A percentile compares a stretch with the other conserved stretches of the same genome.
Conservation (phyloP, 2,329 filamentous ascomycete genomes). For the Colletotrichum theobromicola region DNA sequence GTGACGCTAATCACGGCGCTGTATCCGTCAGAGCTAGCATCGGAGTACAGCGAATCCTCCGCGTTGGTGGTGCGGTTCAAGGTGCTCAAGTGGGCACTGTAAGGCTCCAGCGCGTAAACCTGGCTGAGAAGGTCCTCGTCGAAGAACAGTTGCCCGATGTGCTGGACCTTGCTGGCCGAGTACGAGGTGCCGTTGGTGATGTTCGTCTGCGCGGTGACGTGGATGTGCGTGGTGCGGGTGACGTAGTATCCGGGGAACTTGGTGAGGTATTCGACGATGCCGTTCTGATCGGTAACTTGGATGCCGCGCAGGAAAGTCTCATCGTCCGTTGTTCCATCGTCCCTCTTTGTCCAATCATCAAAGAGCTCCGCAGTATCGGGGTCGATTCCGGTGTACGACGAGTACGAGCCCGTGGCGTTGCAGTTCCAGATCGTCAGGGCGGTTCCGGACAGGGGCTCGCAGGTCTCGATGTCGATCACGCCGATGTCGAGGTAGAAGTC, state of each 20-base stretch:
- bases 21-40: conserved; percentile 43
- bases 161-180: not conserved
- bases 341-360: not conserved
- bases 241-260: conserved; percentile 50
- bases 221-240: conserved; percentile 52
- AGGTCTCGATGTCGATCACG: conserved; percentile 15
- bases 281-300: conserved; percentile 44
- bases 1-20: conserved; percentile 59
- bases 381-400: not conserved
- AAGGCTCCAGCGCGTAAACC: not conserved
- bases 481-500: conserved; percentile 9
- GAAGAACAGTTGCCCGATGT: not conserved
- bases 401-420: conserved; percentile 11
- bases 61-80: conserved; percentile 3
- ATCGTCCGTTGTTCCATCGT: conserved; percentile 24
- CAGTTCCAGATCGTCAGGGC: not conserved
- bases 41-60: conserved; percentile 43
- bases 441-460: conserved; percentile 3
- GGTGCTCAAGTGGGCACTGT: not conserved
- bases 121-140: not conserved
- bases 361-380: not conserved
- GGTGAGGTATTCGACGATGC: conserved; percentile 47
- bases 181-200: conserved; percentile 32
- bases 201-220: conserved; percentile 38
- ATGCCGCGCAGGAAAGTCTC: conserved; percentile 41